Evolutionary conservation across 2,329 filamentous ascomycete species (phyloP), one percentile per base, ranked within the genome.

Genomic region (Botrytis deweyae): DNA sequence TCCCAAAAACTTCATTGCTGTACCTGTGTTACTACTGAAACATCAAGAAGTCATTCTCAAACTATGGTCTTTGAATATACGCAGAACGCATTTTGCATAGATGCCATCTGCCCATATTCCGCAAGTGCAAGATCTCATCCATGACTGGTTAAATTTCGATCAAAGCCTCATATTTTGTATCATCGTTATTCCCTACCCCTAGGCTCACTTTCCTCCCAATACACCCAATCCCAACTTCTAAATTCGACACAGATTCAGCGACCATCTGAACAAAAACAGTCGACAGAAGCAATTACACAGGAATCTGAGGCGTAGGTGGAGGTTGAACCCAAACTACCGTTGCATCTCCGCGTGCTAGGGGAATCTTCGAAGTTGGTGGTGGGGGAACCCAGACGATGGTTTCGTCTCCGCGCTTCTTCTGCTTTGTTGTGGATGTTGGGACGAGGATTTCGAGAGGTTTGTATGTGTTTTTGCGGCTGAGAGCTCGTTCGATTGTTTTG

Each of bases 351-450:
- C 52, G 52, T 9, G 2, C 6, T 29, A 18, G 3, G 4, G 52
- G 52, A 58, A 58, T 58, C n/a, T 58, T 58, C n/a, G 52, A 58
- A 29, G 52, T 58, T 18, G 52, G 52, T 18, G n/a, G 52, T 4
- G 52, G 52, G 1, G n/a, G 52, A 9, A 29, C n/a, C 52, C 52
- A 58, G 1, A 2, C 52, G 0, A 58, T 18, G 3, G 52, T 58
- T 18, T 58, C n/a, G n/a, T 55, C n/a, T 55, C 52, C 52, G 3
- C 52, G 52, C n/a, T 29, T 55, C 8, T 55, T 55, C 14, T 55
- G n/a, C 0, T 18, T 0, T 2, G n/a, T 16, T 2, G 8, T 5
- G 16, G 9, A 3, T 16, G n/a, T 55, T 29, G 52, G n/a, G 2
- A 18, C 1, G 52, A 55, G 5, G 14, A 18, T 55, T 55, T 29